A percentile compares a stretch with the other conserved stretches of the same genome.
phyloP scores from a whole-genome alignment of 192 early-diverging fungal genomes.

The Coemansia umbellata region DNA sequence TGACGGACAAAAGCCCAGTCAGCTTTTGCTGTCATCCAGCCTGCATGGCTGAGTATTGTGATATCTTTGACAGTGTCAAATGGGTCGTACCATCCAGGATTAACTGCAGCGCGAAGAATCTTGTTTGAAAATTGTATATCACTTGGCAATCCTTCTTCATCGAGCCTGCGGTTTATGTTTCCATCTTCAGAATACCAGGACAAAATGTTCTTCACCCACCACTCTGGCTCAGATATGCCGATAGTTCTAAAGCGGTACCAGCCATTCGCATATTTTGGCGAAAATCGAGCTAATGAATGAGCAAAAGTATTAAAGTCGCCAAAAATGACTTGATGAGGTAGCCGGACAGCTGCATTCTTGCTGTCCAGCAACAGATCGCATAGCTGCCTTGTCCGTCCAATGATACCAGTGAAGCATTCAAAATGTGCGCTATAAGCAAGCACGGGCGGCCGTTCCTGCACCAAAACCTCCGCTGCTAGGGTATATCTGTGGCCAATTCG shows the following conservation, averaged over 20 bases:
- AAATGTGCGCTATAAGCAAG: conserved; percentile 72
- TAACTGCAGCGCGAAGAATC: conserved; percentile 53
- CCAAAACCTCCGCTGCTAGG: conserved; percentile 56
- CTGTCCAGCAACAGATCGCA: conserved; percentile 68
- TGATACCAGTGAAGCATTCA: conserved; percentile 70
- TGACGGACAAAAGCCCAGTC: conserved; percentile 69
- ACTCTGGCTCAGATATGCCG: conserved; percentile 63
- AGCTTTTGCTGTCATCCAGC: conserved; percentile 66
- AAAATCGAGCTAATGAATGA: conserved; percentile 69
- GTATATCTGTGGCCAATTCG: conserved; percentile 59
- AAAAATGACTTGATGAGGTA: conserved; percentile 68
- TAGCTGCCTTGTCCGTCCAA: conserved; percentile 62
- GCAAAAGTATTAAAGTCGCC: conserved; percentile 80
- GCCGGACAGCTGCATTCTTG: conserved; percentile 11
- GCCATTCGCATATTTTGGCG: conserved; percentile 59
- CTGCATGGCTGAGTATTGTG: conserved; percentile 64
- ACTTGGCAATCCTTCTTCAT: conserved; percentile 10
- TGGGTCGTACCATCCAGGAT: conserved; percentile 75
- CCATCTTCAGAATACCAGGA: conserved; percentile 46
- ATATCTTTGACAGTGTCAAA: conserved; percentile 58
- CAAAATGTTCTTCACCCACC: conserved; percentile 65
- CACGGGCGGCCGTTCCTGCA: conserved; percentile 51
- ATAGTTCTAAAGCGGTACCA: conserved; percentile 62
- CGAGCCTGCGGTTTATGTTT: conserved; percentile 16
- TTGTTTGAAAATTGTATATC: conserved; percentile 22